Percentiles rank a stretch among this genome's conserved stretches.
These are phyloP conservation scores for Sutorius eximius DNA, from an alignment of 1,284 basidiomycete species.

Conservation along the genomic window DNA sequence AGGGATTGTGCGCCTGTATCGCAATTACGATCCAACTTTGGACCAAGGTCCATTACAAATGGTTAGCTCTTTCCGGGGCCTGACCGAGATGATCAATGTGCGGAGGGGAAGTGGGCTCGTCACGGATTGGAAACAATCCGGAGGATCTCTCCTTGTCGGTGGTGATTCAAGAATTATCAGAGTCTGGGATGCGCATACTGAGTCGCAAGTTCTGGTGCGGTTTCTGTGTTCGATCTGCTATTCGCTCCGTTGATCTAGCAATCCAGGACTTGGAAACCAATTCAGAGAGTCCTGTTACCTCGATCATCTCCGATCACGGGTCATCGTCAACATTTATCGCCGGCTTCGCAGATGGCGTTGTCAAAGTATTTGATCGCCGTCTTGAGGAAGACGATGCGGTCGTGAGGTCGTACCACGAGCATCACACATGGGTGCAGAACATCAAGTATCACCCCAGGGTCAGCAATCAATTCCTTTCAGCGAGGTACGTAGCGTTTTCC, in stretches of 20 bases:
- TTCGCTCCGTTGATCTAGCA: neutral
- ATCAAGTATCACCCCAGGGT: conserved; percentile 83
- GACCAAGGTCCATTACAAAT: conserved; percentile 74
- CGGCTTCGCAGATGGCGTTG: conserved; percentile 90
- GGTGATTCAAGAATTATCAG: conserved; percentile 91
- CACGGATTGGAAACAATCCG: conserved; percentile 92
- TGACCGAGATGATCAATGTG: conserved; percentile 75
- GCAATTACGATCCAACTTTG: conserved; percentile 78
- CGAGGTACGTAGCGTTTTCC: conserved; percentile 57
- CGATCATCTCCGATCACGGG: conserved; percentile 79
- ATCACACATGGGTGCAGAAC: conserved; percentile 90
- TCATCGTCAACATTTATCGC: conserved; percentile 83
- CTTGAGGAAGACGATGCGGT: conserved; percentile 84
- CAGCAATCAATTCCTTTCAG: conserved; percentile 82
- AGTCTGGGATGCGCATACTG: conserved; percentile 95
- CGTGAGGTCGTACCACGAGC: conserved; percentile 79
- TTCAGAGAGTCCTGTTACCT: conserved; percentile 87
- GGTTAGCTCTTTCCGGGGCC: conserved; percentile 90
- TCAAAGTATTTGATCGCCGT: conserved; percentile 91
- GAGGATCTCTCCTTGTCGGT: conserved; percentile 83
- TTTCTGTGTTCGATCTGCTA: neutral
- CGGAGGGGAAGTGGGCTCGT: conserved; percentile 82
- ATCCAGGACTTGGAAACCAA: conserved; percentile 84
- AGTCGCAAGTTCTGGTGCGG: conserved; percentile 77
- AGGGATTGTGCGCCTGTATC: conserved; percentile 88